These are phyloP conservation scores for Colletotrichum sp. DNA, from an alignment of 2,329 filamentous ascomycete genomes.

Conservation along the genomic window DNA sequence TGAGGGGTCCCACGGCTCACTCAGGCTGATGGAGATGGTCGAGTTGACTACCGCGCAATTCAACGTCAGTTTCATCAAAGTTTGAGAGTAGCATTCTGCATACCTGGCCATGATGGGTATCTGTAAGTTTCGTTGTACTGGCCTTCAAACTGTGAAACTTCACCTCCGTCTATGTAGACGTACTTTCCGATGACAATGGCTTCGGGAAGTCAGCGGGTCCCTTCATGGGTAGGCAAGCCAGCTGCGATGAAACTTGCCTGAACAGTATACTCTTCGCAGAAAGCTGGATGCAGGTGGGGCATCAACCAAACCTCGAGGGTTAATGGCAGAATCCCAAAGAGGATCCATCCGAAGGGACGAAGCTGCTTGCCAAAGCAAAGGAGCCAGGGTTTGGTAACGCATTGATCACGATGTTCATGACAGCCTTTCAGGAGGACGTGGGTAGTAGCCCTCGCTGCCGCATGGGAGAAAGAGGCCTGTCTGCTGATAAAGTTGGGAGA, in stretches of 20 bases:
- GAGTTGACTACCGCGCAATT: background rate
- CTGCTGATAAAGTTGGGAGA: background rate
- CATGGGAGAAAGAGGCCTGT: accelerated
- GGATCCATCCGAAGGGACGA: background rate
- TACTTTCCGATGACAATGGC: background rate
- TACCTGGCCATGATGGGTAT: background rate
- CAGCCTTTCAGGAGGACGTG: background rate
- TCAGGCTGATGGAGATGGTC: background rate
- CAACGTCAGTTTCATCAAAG: background rate
- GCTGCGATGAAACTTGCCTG: background rate
- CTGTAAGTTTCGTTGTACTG: background rate
- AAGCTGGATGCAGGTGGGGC: background rate
- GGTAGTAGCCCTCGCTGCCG: accelerated
- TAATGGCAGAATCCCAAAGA: accelerated
- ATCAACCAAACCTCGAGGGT: background rate
- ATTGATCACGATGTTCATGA: background rate
- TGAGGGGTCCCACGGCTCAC: background rate
- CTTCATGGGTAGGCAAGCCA: accelerated
- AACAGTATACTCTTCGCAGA: background rate
- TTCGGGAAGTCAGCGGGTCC: background rate
- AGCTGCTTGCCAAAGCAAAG: background rate
- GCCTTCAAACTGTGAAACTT: background rate
- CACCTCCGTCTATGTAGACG: background rate
- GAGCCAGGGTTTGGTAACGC: background rate
- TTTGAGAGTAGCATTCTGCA: accelerated